phyloP scores from a whole-genome alignment of 2,329 filamentous ascomycete genomes.

The Aureobasidium melanogenum region DNA sequence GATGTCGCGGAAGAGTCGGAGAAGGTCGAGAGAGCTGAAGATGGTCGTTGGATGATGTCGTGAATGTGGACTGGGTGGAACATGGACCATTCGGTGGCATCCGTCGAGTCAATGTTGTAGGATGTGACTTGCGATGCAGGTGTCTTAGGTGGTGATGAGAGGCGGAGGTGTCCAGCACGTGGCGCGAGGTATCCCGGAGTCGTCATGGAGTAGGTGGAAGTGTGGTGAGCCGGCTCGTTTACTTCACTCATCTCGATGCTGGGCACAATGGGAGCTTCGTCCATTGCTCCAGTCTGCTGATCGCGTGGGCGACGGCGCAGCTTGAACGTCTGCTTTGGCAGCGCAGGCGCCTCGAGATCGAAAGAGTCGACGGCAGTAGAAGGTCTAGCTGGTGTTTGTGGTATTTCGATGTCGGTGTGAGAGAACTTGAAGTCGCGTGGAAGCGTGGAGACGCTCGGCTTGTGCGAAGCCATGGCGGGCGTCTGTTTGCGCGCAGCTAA shows the following conservation, averaged over 20 bases:
- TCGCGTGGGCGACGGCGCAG: constrained; percentile 37
- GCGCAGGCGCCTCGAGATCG: constrained; percentile 30
- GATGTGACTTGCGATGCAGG: constrained; percentile 32
- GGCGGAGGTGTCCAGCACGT: constrained; percentile 25
- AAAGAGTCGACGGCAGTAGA: constrained; percentile 11
- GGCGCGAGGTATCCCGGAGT: constrained; percentile 35
- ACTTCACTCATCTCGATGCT: constrained; percentile 42
- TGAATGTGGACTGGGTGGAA: constrained; percentile 27
- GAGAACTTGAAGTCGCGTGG: constrained; percentile 43
- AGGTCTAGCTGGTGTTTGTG: constrained; percentile 32
- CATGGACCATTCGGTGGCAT: constrained; percentile 10
- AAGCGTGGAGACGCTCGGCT: constrained; percentile 31
- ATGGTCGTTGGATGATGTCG: constrained; percentile 42
- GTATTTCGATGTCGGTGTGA: constrained; percentile 36
- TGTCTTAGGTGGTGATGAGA: constrained; percentile 41
- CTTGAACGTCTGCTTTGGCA: constrained; percentile 39
- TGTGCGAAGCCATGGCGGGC: constrained; percentile 4
- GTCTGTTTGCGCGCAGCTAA: neutral
- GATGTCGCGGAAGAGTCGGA: constrained; percentile 57
- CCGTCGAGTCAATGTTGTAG: neutral
- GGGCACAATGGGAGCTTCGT: constrained; percentile 32
- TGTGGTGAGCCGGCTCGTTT: constrained; percentile 20
- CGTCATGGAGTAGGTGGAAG: constrained; percentile 19
- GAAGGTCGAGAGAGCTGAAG: constrained; percentile 49
- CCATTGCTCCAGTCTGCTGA: constrained; percentile 18